Conservation (phyloP, 495 filamentous ascomycete genomes). For the Tuber borchii region DNA sequence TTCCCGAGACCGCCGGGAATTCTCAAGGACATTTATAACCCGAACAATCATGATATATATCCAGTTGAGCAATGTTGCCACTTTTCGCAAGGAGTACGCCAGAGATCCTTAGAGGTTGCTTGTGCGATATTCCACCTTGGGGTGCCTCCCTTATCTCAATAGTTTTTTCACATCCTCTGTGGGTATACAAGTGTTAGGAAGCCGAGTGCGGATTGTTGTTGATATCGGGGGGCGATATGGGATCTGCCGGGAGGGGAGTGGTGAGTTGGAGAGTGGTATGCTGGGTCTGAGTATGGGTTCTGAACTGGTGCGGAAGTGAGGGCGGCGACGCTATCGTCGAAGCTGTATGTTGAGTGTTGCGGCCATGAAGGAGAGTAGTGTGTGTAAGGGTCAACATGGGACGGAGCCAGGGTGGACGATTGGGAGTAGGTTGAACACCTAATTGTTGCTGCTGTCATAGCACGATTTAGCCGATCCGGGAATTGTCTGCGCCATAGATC, state of each 20-base stretch:
- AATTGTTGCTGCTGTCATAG: neutral
- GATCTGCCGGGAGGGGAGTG: neutral
- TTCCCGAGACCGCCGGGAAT: too few species aligned
- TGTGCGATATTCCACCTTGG: too few species aligned
- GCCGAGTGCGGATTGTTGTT: too few species aligned
- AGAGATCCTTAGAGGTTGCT: too few species aligned
- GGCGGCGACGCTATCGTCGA: neutral
- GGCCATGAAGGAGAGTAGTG: neutral
- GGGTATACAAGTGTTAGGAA: too few species aligned
- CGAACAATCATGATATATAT: too few species aligned
- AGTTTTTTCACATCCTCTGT: too few species aligned
- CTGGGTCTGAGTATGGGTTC: neutral
- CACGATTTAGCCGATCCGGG: neutral
- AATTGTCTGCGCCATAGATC: neutral
- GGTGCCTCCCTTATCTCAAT: too few species aligned
- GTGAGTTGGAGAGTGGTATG: neutral
- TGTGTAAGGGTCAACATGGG: neutral
- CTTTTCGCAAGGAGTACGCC: too few species aligned
- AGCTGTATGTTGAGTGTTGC: neutral
- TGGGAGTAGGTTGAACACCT: neutral
- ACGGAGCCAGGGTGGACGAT: neutral
- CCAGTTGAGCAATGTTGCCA: too few species aligned
- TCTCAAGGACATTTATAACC: too few species aligned
- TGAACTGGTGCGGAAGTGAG: neutral
- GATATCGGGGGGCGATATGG: too few species aligned